Conservation (phyloP, 2,329 filamentous ascomycete species). For the Ceratocystis variospora region DNA sequence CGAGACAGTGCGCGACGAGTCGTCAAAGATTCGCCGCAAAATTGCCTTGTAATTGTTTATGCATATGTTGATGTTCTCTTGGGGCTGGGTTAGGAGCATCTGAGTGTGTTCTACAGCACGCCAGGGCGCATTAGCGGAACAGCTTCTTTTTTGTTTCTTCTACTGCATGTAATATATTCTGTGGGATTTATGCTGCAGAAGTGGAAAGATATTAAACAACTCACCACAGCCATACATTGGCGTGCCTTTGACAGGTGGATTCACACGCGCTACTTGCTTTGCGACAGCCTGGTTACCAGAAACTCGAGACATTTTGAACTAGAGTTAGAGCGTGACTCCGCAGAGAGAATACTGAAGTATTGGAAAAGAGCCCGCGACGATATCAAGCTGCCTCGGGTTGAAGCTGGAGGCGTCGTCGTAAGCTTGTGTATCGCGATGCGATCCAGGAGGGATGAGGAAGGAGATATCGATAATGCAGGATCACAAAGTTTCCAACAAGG, state of each 20-base stretch:
- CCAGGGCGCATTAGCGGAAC: slow-evolving; percentile 24
- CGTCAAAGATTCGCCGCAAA: slow-evolving; percentile 56
- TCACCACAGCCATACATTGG: slow-evolving; percentile 52
- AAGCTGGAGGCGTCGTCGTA: background rate
- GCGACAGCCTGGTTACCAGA: slow-evolving; percentile 13
- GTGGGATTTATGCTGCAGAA: background rate
- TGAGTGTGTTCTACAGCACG: slow-evolving; percentile 52
- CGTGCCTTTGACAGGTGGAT: slow-evolving; percentile 42
- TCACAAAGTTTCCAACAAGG: background rate
- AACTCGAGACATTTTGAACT: slow-evolving; percentile 6
- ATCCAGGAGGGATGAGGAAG: background rate
- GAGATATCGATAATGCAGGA: background rate
- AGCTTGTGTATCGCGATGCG: slow-evolving; percentile 1
- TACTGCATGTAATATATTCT: background rate
- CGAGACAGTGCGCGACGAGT: slow-evolving; percentile 43
- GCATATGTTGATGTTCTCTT: slow-evolving; percentile 53
- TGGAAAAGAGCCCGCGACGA: background rate
- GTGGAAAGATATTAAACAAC: slow-evolving; percentile 23
- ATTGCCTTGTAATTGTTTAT: slow-evolving; percentile 60
- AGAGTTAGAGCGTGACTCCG: background rate
- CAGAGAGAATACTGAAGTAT: background rate
- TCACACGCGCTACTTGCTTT: slow-evolving; percentile 29
- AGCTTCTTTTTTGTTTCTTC: background rate
- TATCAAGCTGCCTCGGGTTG: background rate
- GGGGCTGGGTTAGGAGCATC: slow-evolving; percentile 46